Base-by-base conservation (phyloP, 371 early-diverging fungal species). In the Apophysomyces elegans region DNA sequence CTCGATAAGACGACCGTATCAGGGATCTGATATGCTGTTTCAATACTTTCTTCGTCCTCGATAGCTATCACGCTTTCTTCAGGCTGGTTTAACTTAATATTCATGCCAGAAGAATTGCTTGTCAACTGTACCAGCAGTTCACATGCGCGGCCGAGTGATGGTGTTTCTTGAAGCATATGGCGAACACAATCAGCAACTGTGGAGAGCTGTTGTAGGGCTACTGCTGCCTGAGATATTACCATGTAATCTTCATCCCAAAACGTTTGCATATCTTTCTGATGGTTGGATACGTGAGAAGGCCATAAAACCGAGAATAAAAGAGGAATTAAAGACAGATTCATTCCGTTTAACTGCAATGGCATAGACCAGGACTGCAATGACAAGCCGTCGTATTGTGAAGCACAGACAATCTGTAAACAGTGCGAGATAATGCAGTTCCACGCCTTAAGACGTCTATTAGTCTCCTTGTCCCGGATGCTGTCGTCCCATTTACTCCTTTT, bases 121-220 rank as follows among this genome's bases (percentile, higher is more conserved):
- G 21, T 50, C 54, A 50, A 50, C n/a, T 50, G 32, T n/a, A 61
- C 8, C 46, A 61, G 26, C 21, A 61, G 45, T 39, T 35, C 11
- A 26, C 58, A 56, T 16, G 65, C 36, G 18, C 26, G 56, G 67
- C 91, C 89, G 37, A 95, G 76, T 56, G 84, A 74, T 18, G 68
- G 69, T 56, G 87, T 87, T 37, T 83, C 83, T 38, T 85, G 85
- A 32, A 82, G 64, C 21, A 89, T 70, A 35, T 86, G 81, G 7
- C 43, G 37, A 36, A 61, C 66, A 59, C 61, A 64, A 9, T 64
- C 64, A 13, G 70, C 16, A 26, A 63, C 4, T 12, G 56, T 11
- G 2, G 66, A 58, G 13, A 66, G 44, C n/a, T 69, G 64, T 8
- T 73, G 67, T 45, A 73, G 13, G 14, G 66, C 38, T 1, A 63